Evolutionary conservation across 352 stramenopile genomes (phyloP).

Genomic region (Halophytophthora batemanensis): DNA sequence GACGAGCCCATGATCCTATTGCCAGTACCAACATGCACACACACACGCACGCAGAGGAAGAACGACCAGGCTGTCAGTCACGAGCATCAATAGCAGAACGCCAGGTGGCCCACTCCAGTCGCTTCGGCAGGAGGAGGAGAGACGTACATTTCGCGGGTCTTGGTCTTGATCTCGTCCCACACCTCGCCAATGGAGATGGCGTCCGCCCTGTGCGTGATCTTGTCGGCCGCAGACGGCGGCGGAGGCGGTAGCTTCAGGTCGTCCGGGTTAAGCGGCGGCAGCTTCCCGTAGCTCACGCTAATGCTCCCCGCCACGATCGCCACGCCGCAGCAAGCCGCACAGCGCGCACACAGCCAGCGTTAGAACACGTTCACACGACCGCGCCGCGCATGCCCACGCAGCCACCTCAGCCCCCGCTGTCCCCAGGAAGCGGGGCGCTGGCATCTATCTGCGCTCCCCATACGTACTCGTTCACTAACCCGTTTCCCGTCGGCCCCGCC

Average conservation of each 20-base stretch:
- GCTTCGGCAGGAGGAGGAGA: neutral
- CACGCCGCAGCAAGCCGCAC: neutral
- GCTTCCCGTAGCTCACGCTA: slow-evolving; percentile 69
- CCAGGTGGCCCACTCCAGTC: neutral
- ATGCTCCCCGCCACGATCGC: neutral
- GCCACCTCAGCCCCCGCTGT: neutral
- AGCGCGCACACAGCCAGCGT: slow-evolving; percentile 1
- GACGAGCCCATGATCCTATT: slow-evolving; percentile 76
- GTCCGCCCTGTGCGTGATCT: slow-evolving; percentile 55
- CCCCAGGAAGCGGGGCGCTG: slow-evolving; percentile 4
- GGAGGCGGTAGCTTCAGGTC: slow-evolving; percentile 81
- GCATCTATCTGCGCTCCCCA: slow-evolving; percentile 29
- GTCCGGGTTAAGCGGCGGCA: slow-evolving; percentile 81
- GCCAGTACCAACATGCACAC: slow-evolving; percentile 3
- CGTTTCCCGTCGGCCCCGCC: slow-evolving; percentile 57
- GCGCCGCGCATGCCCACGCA: neutral
- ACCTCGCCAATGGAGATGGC: slow-evolving; percentile 81
- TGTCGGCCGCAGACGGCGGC: slow-evolving; percentile 69
- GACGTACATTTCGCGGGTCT: slow-evolving; percentile 76
- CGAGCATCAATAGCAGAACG: neutral
- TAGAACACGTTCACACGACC: neutral
- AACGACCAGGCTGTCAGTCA: neutral
- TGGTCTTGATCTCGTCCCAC: slow-evolving; percentile 83
- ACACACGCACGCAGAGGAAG: slow-evolving; percentile 1
- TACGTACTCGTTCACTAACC: slow-evolving; percentile 26